Evolutionary conservation across 306 rosid species (phyloP).

Genomic region (Ormosia semicastrata): DNA sequence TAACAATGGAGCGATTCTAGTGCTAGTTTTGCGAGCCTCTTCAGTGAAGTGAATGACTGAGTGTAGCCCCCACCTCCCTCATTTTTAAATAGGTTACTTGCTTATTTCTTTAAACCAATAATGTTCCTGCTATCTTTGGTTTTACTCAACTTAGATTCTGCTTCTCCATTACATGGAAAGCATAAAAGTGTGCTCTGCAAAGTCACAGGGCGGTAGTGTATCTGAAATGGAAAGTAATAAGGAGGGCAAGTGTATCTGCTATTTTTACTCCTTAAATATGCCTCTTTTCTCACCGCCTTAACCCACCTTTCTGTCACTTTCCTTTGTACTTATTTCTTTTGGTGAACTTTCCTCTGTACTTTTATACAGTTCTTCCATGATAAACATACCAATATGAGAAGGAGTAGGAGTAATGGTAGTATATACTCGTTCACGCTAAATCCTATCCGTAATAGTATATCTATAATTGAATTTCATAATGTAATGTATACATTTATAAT

Average conservation of each 20-base stretch:
- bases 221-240: conserved; percentile 23
- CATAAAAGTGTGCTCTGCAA: conserved; percentile 23
- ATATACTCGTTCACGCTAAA: too few species aligned
- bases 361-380: conserved; percentile 32
- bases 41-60: conserved; percentile 9
- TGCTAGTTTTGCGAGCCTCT: conserved; percentile 12
- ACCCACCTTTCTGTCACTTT: conserved; percentile 30
- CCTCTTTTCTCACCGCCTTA: conserved; percentile 48
- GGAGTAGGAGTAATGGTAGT: too few species aligned
- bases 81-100: conserved; percentile 6
- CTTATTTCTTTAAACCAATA: conserved; percentile 29
- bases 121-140: conserved; percentile 37
- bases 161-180: conserved; percentile 24
- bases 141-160: conserved; percentile 36
- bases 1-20: conserved; percentile 6
- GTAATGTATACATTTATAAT: too few species aligned
- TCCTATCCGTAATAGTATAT: too few species aligned
- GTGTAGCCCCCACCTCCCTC: conserved; percentile 19
- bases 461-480: too few species aligned
- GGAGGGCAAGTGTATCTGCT: conserved; percentile 28
- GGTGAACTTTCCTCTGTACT: conserved; percentile 3
- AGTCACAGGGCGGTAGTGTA: conserved; percentile 22
- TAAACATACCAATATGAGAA: neutral
- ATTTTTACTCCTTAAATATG: conserved; percentile 26
- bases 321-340: neutral